Evolutionary conservation across 2,329 filamentous ascomycete species (phyloP), one percentile per base, ranked within the genome.

Genomic region (Metarhizium brunneum): DNA sequence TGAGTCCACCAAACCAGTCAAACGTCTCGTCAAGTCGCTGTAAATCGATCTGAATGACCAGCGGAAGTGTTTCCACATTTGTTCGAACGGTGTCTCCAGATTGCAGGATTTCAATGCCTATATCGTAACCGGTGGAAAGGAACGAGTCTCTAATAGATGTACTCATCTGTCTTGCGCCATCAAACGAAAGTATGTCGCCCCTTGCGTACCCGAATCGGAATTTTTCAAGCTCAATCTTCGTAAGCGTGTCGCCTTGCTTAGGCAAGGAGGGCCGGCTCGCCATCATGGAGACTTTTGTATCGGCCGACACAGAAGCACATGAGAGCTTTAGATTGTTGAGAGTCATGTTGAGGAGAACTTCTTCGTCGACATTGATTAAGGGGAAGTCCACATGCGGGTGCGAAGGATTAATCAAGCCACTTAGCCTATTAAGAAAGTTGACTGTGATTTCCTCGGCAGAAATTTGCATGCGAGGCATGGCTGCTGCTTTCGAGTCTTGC

Each of bases 1-100:
- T 96, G 47, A 99, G 75, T 0, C 94, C 94, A 40, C 94, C 94
- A 70, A 96, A 92, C 78, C 89, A 90, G 55, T 84, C 83, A 57
- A 97, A 84, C 0, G 89, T 89, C 63, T 96, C 91, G 62, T 97
- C 94, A 25, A 97, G 73, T 55, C 83, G 82, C 60, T 87, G 85
- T 16, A 96, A 73, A 65, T 97, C 89, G 45, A 97, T 71, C 56
- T 85, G 81, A 10, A 96, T 68, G 57, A 86, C 82, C 2, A 96
- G 69, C 6, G 92, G 90, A 10, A 95, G 76, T 0, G 91, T 95
- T 53, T 84, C 82, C 14, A 96, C 68, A 36, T 88, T 83, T 16
- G 88, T 79, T 56, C 74, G 74, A 14, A 72, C 77, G 5, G 68
- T 70, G 1, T 74, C 71, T 1, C 69, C 59, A 2, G 74, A 70